A percentile compares a stretch with the other conserved stretches of the same genome.
Conservation (phyloP, 78 protist species). For the slime mould (Dictyostelium discoideum) region DNA sequence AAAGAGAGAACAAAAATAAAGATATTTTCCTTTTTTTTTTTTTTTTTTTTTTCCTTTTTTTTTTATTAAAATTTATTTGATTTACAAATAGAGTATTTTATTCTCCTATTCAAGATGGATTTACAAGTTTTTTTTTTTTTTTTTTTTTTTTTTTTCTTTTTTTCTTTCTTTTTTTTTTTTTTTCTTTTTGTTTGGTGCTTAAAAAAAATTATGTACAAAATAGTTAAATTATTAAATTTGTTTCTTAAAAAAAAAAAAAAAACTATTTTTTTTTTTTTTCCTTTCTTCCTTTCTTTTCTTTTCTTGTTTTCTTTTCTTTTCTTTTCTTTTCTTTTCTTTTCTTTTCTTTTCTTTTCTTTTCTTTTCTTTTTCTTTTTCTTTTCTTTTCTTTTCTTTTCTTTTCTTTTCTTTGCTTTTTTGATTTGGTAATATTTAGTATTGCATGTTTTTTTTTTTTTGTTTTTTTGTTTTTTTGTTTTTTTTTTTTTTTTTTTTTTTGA, state of each 20-base stretch:
- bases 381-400: too few relatives aligned
- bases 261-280: not conserved
- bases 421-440: too few relatives aligned
- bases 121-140: not conserved
- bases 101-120: too few relatives aligned
- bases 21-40: not conserved
- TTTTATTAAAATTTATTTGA: not conserved
- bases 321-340: too few relatives aligned
- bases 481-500: not conserved
- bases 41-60: not conserved
- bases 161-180: too few relatives aligned
- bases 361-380: too few relatives aligned
- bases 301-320: not conserved
- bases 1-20: constrained; percentile 9
- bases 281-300: not conserved
- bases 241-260: not conserved
- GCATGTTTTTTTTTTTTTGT: too few relatives aligned
- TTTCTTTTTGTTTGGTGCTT: too few relatives aligned
- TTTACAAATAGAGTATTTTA: not conserved
- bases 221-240: not conserved
- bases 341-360: too few relatives aligned
- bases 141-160: too few relatives aligned
- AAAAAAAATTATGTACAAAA: not conserved
- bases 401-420: too few relatives aligned
- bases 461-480: too few relatives aligned